Evolutionary conservation across 257 asterid genomes (phyloP).

Genomic region (Nicotiana benthamiana): DNA sequence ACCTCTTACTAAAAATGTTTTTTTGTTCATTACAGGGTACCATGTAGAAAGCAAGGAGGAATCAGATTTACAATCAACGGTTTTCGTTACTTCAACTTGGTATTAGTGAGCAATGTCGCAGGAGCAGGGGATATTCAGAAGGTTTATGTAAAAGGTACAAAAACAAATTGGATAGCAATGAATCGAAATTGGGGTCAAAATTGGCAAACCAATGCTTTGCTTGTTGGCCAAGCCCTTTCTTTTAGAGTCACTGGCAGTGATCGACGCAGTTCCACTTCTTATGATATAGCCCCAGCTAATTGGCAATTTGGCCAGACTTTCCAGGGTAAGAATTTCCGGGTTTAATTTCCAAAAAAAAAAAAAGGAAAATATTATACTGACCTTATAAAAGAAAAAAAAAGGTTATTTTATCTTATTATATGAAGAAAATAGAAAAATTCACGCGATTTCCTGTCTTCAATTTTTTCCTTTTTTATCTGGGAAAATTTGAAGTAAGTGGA

Average conservation of each 20-base stretch:
- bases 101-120: constrained; percentile 57
- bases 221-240: constrained; percentile 61
- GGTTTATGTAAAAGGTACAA: constrained; percentile 50
- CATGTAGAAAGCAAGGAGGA: constrained; percentile 54
- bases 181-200: constrained; percentile 87
- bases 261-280: constrained; percentile 54
- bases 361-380: neutral
- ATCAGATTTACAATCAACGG: constrained; percentile 68
- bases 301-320: constrained; percentile 91
- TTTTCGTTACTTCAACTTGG: constrained; percentile 59
- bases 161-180: constrained; percentile 53
- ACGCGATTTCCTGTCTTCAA: constrained; percentile 10
- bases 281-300: constrained; percentile 60
- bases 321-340: constrained; percentile 54
- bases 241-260: constrained; percentile 64
- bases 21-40: constrained; percentile 19
- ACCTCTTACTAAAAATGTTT: too few species aligned
- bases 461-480: constrained; percentile 25
- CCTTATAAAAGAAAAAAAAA: neutral
- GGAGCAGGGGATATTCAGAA: constrained; percentile 64
- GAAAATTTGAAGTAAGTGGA: constrained; percentile 19
- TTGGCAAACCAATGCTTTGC: constrained; percentile 52
- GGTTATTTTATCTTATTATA: too few species aligned
- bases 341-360: constrained; percentile 3
- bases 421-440: neutral